Evolutionary conservation across 1,284 basidiomycete genomes (phyloP).

Genomic region (Cerrena zonata): DNA sequence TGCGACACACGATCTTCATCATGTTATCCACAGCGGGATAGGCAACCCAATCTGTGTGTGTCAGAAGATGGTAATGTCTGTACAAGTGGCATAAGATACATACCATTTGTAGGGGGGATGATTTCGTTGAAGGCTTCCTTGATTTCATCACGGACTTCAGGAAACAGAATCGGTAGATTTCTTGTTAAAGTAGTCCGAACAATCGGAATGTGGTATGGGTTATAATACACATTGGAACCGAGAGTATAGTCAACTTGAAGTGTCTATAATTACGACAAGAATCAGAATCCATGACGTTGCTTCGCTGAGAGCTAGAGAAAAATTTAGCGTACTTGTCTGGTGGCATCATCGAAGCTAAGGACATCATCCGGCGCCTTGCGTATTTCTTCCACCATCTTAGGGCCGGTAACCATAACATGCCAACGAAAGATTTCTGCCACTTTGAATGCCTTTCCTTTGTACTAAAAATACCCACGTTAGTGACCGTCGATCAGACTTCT

Average conservation of each 20-base stretch:
- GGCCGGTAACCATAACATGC: slow-evolving; percentile 16
- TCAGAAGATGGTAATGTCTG: no score
- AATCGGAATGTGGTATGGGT: slow-evolving; percentile 29
- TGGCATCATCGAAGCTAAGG: slow-evolving; percentile 15
- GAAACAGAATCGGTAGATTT: slow-evolving; percentile 26
- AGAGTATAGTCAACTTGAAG: slow-evolving; percentile 12
- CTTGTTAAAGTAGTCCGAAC: slow-evolving; percentile 30
- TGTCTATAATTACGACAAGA: background rate
- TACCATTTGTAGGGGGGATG: slow-evolving; percentile 1
- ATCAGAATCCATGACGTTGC: no score
- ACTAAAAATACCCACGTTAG: no score
- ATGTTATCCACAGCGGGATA: slow-evolving; percentile 29
- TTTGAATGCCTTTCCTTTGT: slow-evolving; percentile 16
- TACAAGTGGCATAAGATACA: no score
- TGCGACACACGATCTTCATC: slow-evolving; percentile 35
- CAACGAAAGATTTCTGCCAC: slow-evolving; percentile 15
- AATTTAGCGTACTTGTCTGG: slow-evolving; percentile 10
- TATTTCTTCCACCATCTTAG: slow-evolving; percentile 18
- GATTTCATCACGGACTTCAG: slow-evolving; percentile 32
- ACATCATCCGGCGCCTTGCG: slow-evolving; percentile 18
- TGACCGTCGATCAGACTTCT: no score
- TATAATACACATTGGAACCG: slow-evolving; percentile 7
- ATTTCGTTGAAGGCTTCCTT: slow-evolving; percentile 24
- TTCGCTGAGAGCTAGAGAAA: no score
- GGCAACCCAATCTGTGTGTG: slow-evolving; percentile 35